phyloP scores from a whole-genome alignment of 2,329 filamentous ascomycete species.

The Mycosphaerella sp. region DNA sequence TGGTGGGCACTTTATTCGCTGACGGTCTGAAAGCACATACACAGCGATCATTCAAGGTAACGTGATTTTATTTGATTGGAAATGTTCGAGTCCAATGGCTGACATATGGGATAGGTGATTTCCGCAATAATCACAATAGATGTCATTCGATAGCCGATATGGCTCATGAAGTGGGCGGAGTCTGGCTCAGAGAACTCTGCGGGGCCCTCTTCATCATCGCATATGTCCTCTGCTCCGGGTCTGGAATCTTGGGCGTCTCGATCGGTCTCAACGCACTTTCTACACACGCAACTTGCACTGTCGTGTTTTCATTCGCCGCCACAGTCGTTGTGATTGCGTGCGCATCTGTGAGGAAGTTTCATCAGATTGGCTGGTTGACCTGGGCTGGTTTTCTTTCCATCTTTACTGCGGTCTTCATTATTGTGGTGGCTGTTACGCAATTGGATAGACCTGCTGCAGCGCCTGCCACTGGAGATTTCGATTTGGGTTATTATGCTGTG shows the following conservation, averaged over 20 bases:
- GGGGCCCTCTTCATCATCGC: slow-evolving; percentile 54
- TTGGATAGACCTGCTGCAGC: slow-evolving; percentile 55
- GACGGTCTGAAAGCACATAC: slow-evolving; percentile 39
- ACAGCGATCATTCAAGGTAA: slow-evolving; percentile 36
- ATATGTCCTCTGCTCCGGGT: slow-evolving; percentile 51
- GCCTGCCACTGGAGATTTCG: slow-evolving; percentile 53
- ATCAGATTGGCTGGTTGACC: slow-evolving; percentile 57
- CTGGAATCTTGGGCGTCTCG: slow-evolving; percentile 55
- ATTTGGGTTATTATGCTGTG: slow-evolving; percentile 54
- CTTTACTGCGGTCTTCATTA: slow-evolving; percentile 45
- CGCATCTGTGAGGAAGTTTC: slow-evolving; percentile 52
- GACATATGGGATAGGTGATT: slow-evolving; percentile 31
- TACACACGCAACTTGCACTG: slow-evolving; percentile 53
- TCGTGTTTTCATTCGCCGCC: slow-evolving; percentile 42
- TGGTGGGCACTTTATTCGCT: not conserved
- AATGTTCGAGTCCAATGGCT: not conserved
- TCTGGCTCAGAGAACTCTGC: slow-evolving; percentile 47
- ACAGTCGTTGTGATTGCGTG: slow-evolving; percentile 46
- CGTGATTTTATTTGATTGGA: not conserved
- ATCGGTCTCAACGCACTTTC: slow-evolving; percentile 56
- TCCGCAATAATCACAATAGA: slow-evolving; percentile 46
- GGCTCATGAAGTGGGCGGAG: slow-evolving; percentile 51
- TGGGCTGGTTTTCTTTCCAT: slow-evolving; percentile 56
- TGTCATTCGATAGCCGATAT: slow-evolving; percentile 54
- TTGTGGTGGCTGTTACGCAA: slow-evolving; percentile 50